phyloP scores from a whole-genome alignment of 2,329 filamentous ascomycete genomes.

The Penicillium capsulatum region DNA sequence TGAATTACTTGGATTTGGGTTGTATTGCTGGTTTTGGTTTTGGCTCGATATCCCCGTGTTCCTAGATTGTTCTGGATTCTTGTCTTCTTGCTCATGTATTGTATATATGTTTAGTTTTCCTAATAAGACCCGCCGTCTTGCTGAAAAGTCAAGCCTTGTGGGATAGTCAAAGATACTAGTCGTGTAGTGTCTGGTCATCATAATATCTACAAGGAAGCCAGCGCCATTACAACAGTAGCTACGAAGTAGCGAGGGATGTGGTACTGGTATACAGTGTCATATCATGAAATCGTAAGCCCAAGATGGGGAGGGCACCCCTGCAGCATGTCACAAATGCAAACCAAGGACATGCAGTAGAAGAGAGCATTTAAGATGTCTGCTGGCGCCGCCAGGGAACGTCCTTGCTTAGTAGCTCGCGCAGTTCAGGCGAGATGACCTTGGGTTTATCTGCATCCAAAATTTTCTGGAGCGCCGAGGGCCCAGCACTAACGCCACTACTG shows the following conservation, averaged over 20 bases:
- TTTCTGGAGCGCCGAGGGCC: constrained; percentile 18
- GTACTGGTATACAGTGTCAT: background rate
- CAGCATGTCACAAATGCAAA: no score
- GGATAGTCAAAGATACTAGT: no score
- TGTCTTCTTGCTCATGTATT: background rate
- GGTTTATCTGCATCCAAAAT: constrained; percentile 30
- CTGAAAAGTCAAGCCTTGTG: no score
- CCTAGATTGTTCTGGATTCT: constrained; percentile 7
- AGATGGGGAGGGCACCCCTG: background rate
- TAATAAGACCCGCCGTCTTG: no score
- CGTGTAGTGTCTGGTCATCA: no score
- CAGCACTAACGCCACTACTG: constrained; percentile 23
- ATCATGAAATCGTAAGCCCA: background rate
- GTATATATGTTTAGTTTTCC: background rate
- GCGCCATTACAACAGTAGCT: no score
- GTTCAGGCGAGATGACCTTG: constrained; percentile 60
- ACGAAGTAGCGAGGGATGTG: no score
- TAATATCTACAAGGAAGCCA: no score
- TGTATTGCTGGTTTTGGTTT: constrained; percentile 6
- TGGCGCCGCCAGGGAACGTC: constrained; percentile 50
- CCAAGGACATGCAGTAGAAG: no score
- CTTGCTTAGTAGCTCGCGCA: constrained; percentile 58
- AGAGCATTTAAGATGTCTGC: constrained; percentile 3
- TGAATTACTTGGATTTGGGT: constrained; percentile 8
- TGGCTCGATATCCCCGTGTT: constrained; percentile 15